These are phyloP conservation scores for Didymosphaeria variabile DNA, from an alignment of 2,329 filamentous ascomycete genomes.

Conservation along the genomic window DNA sequence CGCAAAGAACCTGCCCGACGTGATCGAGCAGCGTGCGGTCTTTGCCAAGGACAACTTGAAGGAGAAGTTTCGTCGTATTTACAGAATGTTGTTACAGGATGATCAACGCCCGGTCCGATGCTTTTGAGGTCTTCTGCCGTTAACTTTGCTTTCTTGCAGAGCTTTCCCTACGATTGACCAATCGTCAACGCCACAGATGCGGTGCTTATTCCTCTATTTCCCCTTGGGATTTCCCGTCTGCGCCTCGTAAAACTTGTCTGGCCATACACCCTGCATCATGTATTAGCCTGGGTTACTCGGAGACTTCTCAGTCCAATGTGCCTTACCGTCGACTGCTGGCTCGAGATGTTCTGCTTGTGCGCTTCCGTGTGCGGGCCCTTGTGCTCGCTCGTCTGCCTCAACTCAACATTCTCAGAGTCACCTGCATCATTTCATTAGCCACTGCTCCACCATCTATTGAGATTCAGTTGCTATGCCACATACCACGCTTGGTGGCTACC, in stretches of 20 bases:
- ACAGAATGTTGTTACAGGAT: slow-evolving; percentile 6
- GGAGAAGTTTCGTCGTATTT: slow-evolving; percentile 1
- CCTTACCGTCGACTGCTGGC: slow-evolving; percentile 38
- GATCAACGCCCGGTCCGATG: background rate
- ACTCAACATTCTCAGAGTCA: slow-evolving; percentile 31
- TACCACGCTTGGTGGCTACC: slow-evolving; percentile 38
- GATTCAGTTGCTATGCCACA: slow-evolving; percentile 11
- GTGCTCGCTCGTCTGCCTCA: slow-evolving; percentile 33
- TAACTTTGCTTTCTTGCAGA: background rate
- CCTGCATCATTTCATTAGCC: slow-evolving; percentile 26
- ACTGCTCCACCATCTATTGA: background rate
- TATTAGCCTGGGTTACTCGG: slow-evolving; percentile 11
- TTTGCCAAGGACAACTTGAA: background rate
- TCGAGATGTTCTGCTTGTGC: slow-evolving; percentile 36
- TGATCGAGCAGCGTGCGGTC: background rate
- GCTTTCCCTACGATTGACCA: background rate
- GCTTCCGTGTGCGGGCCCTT: slow-evolving; percentile 40
- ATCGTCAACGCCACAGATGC: background rate
- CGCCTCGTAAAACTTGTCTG: slow-evolving; percentile 44
- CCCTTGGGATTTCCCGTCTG: slow-evolving; percentile 45
- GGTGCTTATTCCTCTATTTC: slow-evolving; percentile 46
- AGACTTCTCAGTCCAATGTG: background rate
- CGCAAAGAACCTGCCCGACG: too few species aligned
- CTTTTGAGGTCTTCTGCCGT: background rate
- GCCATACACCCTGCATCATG: slow-evolving; percentile 33